phyloP scores from a whole-genome alignment of 1,139 yeast genomes.

The Kazachstania sp. region DNA sequence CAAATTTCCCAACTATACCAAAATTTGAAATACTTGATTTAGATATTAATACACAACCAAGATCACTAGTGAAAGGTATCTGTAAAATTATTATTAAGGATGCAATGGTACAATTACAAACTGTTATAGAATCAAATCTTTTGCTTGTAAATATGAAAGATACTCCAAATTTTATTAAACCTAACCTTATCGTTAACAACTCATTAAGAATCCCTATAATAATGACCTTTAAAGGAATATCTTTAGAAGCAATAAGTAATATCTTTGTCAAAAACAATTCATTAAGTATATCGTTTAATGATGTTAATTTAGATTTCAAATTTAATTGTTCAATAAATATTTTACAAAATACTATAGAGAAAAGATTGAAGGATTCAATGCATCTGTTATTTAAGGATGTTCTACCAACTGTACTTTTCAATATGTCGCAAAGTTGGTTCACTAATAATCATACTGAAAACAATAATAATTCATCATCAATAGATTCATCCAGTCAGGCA shows the following conservation, averaged over 20 bases:
- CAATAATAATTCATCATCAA: no score
- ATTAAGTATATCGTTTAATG: slow-evolving; percentile 32
- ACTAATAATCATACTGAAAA: slow-evolving; percentile 2
- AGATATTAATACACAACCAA: slow-evolving; percentile 24
- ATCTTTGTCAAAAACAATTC: slow-evolving; percentile 29
- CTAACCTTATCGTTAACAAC: slow-evolving; percentile 28
- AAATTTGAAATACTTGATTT: slow-evolving; percentile 29
- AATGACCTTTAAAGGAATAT: slow-evolving; percentile 28
- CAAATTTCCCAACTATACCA: slow-evolving; percentile 28
- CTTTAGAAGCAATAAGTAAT: slow-evolving; percentile 30
- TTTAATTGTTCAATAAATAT: slow-evolving; percentile 31
- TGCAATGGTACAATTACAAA: slow-evolving; percentile 27
- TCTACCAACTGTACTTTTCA: slow-evolving; percentile 29
- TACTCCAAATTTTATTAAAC: slow-evolving; percentile 27
- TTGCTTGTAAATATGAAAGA: slow-evolving; percentile 24
- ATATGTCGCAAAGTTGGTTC: slow-evolving; percentile 30
- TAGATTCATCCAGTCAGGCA: neutral
- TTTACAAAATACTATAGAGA: slow-evolving; percentile 29
- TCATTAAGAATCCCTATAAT: slow-evolving; percentile 31
- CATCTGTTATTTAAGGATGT: slow-evolving; percentile 29
- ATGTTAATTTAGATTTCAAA: slow-evolving; percentile 30
- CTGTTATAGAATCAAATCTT: slow-evolving; percentile 30
- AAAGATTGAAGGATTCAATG: slow-evolving; percentile 29
- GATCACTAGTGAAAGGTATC: slow-evolving; percentile 28
- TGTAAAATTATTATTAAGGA: slow-evolving; percentile 28